Evolutionary conservation across 345 rosid genomes (phyloP), one percentile per base, ranked within the genome.

Genomic region (Nasturtium officinale): DNA sequence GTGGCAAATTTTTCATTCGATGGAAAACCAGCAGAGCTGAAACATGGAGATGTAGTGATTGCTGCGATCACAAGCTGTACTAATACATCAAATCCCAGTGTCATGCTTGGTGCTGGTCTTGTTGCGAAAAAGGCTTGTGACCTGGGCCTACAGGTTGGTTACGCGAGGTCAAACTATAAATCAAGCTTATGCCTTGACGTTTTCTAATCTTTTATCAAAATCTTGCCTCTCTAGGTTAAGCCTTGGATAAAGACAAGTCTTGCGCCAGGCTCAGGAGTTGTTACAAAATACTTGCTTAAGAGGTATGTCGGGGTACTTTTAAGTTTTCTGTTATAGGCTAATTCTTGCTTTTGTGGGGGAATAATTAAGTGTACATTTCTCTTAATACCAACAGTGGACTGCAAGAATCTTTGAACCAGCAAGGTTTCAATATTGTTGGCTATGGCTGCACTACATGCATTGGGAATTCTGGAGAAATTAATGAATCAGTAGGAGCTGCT

Each of bases 201-300:
- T 51, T 18, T 37, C 51, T 58, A n/a, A 67, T 62, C 43, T 16
- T 5, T 59, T 50, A 0, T 6, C 6, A 35, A 73, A 67, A 70
- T 18, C 5, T 46, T 53, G 57, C n/a, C 48, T 76, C 57, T 53
- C 55, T 84, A 95, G 99, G 98, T 95, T 63, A 90, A 90, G 80
- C 96, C 99, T 64, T 95, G 99, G 99, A 65, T 89, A 75, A 95
- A 95, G 82, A 95, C 99, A 57, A 95, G 99, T 82, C 99, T 95
- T 82, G 99, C 97, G 17, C 99, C 99, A 25, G 99, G 99, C 40
- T 95, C 98, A 6, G 99, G 99, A 73, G 99, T 95, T 81, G 99
- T 91, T 71, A 95, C 93, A 64, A 87, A 95, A 82, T 95, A 95
- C 83, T 83, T 95, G 48, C 79, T 79, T 51, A 65, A 86, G 79